These are phyloP conservation scores for Aspergillus transmontanensis DNA, from an alignment of 2,329 filamentous ascomycete genomes.

Conservation along the genomic window DNA sequence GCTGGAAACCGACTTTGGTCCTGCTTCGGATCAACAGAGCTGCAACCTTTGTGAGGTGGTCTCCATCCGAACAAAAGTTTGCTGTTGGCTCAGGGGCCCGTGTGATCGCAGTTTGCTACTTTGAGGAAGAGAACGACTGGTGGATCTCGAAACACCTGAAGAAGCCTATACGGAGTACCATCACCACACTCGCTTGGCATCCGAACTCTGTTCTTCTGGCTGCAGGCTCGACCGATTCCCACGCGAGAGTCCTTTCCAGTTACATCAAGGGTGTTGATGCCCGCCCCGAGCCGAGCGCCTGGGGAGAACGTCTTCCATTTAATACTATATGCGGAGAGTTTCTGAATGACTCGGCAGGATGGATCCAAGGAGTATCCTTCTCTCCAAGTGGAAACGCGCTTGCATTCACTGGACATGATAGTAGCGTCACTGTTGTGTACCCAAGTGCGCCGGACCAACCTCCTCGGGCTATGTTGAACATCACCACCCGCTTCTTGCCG, in stretches of 20 bases:
- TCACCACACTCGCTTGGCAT: slow-evolving; percentile 94
- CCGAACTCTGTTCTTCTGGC: slow-evolving; percentile 95
- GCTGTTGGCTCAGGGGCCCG: slow-evolving; percentile 94
- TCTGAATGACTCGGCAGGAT: slow-evolving; percentile 92
- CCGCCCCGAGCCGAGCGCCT: slow-evolving; percentile 80
- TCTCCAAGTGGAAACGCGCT: slow-evolving; percentile 91
- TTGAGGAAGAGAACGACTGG: slow-evolving; percentile 99
- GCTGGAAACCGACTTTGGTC: slow-evolving; percentile 96
- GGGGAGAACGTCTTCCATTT: slow-evolving; percentile 95
- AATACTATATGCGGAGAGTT: slow-evolving; percentile 98
- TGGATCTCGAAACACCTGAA: slow-evolving; percentile 99
- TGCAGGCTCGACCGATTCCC: slow-evolving; percentile 94
- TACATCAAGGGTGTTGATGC: slow-evolving; percentile 95
- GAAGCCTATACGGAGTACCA: slow-evolving; percentile 97
- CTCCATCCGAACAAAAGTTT: slow-evolving; percentile 94
- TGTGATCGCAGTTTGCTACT: slow-evolving; percentile 96
- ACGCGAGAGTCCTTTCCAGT: slow-evolving; percentile 89
- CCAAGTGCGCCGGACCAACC: slow-evolving; percentile 88
- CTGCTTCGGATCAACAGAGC: slow-evolving; percentile 96
- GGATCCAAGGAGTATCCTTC: slow-evolving; percentile 92
- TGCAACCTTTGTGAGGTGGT: slow-evolving; percentile 96
- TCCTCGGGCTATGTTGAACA: slow-evolving; percentile 83
- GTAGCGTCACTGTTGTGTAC: slow-evolving; percentile 95
- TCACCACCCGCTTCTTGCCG: slow-evolving; percentile 86
- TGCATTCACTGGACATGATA: slow-evolving; percentile 93